These are phyloP conservation scores for Cairneyella variabilis DNA, from an alignment of 495 filamentous ascomycete species.

Conservation along the genomic window DNA sequence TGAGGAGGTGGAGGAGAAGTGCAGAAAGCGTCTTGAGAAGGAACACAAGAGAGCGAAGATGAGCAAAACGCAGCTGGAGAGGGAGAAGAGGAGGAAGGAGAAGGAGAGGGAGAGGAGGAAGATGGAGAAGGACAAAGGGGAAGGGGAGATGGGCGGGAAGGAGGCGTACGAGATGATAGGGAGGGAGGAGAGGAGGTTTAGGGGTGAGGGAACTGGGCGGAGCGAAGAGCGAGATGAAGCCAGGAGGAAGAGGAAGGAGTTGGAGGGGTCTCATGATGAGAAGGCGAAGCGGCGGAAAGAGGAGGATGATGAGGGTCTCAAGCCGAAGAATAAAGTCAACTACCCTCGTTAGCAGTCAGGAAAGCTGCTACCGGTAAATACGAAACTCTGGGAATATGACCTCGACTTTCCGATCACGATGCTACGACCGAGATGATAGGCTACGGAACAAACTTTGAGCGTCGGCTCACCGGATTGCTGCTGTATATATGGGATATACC, in stretches of 20 bases:
- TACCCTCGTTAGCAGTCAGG: slow-evolving; percentile 16
- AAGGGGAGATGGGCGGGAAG: neutral
- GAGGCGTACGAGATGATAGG: neutral
- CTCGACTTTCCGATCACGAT: neutral
- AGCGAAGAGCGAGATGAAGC: neutral
- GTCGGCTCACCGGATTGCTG: too few relatives aligned
- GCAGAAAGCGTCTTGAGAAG: slow-evolving; percentile 19
- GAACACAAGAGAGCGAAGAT: slow-evolving; percentile 12
- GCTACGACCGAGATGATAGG: neutral
- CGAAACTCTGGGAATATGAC: slow-evolving; percentile 20
- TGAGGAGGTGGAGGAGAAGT: slow-evolving; percentile 22
- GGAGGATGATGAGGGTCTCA: neutral
- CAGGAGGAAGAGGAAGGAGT: slow-evolving; percentile 8
- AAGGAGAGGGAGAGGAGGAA: neutral
- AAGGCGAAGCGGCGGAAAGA: neutral
- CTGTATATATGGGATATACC: too few relatives aligned
- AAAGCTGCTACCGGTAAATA: slow-evolving; percentile 20
- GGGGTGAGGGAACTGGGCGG: neutral
- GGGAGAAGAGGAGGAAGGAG: neutral
- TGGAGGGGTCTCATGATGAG: neutral
- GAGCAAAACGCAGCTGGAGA: too few relatives aligned
- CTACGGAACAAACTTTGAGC: neutral
- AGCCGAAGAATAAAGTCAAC: slow-evolving; percentile 8
- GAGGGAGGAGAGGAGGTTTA: neutral
- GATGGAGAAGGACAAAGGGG: neutral